Percentiles rank a stretch among this genome's conserved stretches.
These are phyloP conservation scores for Alopecurus myosuroides DNA, from an alignment of 176 grass and related monocot species.

Conservation along the genomic window DNA sequence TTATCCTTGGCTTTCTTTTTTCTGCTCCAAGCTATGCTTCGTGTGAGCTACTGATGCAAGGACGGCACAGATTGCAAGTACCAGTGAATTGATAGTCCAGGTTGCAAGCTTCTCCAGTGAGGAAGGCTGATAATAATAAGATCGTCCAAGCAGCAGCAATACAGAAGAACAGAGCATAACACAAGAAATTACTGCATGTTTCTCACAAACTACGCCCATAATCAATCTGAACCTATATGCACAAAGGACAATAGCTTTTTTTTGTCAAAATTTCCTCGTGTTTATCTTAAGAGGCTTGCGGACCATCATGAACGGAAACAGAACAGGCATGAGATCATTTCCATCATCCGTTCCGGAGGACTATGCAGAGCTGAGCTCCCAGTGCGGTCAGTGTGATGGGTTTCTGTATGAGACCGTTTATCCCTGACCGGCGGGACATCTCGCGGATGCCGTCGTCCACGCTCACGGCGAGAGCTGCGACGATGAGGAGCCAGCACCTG, in stretches of 20 bases:
- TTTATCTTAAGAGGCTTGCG: not conserved
- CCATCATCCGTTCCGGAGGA: constrained; percentile 58
- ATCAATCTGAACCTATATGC: not conserved
- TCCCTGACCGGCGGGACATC: constrained; percentile 55
- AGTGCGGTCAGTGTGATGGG: constrained; percentile 59
- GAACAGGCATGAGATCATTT: not conserved
- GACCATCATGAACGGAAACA: not conserved
- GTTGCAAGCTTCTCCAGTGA: not conserved
- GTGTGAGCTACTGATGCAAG: not conserved
- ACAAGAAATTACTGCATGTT: not conserved
- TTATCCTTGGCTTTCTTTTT: too few species aligned
- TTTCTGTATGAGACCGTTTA: constrained; percentile 83
- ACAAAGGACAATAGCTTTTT: not conserved
- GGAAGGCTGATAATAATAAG: not conserved
- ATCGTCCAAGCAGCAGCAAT: not conserved
- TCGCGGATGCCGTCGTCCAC: constrained; percentile 46
- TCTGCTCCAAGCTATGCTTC: not conserved
- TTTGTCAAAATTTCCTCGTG: not conserved
- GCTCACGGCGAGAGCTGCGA: constrained; percentile 56
- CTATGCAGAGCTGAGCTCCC: constrained; percentile 81
- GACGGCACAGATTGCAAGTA: not conserved
- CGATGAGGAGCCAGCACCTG: constrained; percentile 47
- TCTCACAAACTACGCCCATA: not conserved
- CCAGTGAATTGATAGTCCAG: not conserved
- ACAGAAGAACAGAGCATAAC: not conserved